Conservation (phyloP, 352 stramenopile genomes). For the Globisporangium polare region DNA sequence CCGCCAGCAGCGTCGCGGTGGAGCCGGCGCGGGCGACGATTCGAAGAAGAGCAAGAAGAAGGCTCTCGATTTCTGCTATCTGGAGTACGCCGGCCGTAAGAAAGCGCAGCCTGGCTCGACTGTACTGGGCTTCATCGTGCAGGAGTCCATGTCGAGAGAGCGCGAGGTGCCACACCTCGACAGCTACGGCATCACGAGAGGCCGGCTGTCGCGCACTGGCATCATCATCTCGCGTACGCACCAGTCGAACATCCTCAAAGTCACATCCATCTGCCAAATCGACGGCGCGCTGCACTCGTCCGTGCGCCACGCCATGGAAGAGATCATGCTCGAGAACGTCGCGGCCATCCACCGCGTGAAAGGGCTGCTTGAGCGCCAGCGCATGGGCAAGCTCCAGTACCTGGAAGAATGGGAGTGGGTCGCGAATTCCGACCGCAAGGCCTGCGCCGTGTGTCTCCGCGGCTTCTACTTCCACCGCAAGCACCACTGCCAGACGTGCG, state of each 20-base stretch:
- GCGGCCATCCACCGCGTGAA: constrained; percentile 51
- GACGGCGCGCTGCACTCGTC: constrained; percentile 39
- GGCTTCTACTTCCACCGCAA: constrained; percentile 80
- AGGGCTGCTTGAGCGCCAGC: constrained; percentile 60
- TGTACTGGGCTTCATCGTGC: constrained; percentile 75
- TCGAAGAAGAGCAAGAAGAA: constrained; percentile 9
- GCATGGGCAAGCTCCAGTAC: constrained; percentile 71
- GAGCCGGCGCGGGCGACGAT: background rate
- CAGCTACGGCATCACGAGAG: constrained; percentile 56
- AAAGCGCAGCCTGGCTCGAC: constrained; percentile 31
- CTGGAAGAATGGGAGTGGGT: constrained; percentile 82
- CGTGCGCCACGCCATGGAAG: constrained; percentile 41
- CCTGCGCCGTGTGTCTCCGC: constrained; percentile 72
- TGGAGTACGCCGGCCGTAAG: constrained; percentile 74
- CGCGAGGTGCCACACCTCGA: constrained; percentile 65
- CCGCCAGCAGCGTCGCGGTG: constrained; percentile 1
- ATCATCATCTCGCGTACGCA: constrained; percentile 76
- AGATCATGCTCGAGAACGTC: constrained; percentile 69
- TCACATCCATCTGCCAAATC: constrained; percentile 72
- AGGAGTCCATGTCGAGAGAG: constrained; percentile 62
- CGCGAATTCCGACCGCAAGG: constrained; percentile 62
- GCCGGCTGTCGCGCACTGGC: constrained; percentile 51
- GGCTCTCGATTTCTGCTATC: constrained; percentile 58
- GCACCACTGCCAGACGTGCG: constrained; percentile 71
- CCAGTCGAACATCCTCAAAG: constrained; percentile 62